Evolutionary conservation across 176 grass and related monocot genomes (phyloP), one percentile per base, ranked within the genome.

Genomic region (Poa annua): DNA sequence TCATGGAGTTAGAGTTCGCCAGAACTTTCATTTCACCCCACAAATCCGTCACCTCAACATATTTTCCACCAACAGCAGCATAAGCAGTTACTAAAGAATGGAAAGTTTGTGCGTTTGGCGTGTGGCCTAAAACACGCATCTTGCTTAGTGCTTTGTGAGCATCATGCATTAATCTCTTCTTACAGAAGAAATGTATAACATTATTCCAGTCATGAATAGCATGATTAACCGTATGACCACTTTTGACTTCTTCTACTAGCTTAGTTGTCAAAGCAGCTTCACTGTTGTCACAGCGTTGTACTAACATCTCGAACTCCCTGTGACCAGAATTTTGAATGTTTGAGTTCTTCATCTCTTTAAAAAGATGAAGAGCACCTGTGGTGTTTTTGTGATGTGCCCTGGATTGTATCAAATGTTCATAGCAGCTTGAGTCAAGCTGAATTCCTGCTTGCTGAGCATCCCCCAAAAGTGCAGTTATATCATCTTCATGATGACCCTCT

Each of bases 1-100:
- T 93, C 86, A 98, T 88, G 12, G 71, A 93, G 24, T 77, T 86
- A 17, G 89, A 91, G 56, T 16, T 87, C 11, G 66, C 82, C 83
- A 98, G 67, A 56, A 90, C 62, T 91, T 95, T 95, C 96, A 95
- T 98, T 89, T 98, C 96, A 25, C 92, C 92, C 96, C 96, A 98
- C 61, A 98, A 62, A 83, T 98, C 96, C 17, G 92, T 86, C 74
- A 95, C 92, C 64, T 98, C 92, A 21, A 88, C 81, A 84, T 95
- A 90, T 76, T 93, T 98, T 41, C 90, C 92, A 73, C 96, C 92
- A 86, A 98, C 89, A 11, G 90, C 88, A 83, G 88, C 87, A 92
- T 95, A 95, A 79, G 82, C 88, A 26, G 82, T 95, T 60, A 93
- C 75, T 42, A 98, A 85, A 61, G 92, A 98, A 82, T 98, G 89